Evolutionary conservation across 2,329 filamentous ascomycete genomes (phyloP), one percentile per base, ranked within the genome.

Genomic region (Arthrobotrys pseudoclavata): DNA sequence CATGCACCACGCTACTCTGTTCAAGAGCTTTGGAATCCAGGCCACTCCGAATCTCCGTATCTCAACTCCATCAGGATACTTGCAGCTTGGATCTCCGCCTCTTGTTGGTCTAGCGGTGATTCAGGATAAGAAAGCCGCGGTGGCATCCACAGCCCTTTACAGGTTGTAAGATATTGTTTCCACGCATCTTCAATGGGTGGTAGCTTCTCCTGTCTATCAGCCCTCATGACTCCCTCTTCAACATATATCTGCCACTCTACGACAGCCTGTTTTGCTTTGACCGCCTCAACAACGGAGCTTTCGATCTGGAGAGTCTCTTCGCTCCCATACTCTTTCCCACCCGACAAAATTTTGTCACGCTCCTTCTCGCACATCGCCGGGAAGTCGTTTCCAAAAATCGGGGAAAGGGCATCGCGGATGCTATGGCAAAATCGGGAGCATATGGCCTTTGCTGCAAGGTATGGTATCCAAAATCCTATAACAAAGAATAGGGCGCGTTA

Each of bases 401-500:
- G 96, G 7, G 96, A 96, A 68, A 99, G 85, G 0, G 92, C 94
- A 72, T 91, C 91, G 13, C 95, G 91, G 79, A 99, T 96, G 40
- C 88, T 86, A 83, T 91, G 90, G 85, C 95, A 98, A 83, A 98
- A 98, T 0, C 92, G 97, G 3, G 92, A 89, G 81, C 94, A 96
- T 63, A 99, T 86, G 10, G 93, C 94, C 84, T 89, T 91, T 55
- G 96, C 96, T 80, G 94, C 96, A 45, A 89, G 85, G 81, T 91
- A 98, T 1, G 95, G 95, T 88, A 98, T 93, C 96, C 96, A 99
- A 84, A 98, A 99, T 37, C 96, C 94, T 97, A 45, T n/a, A n/a
- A n/a, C 0, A 29, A n/a, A 29, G 2, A 15, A 22, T 40, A 18
- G 62, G 29, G 18, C 37, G 26, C 50, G 22, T 13, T 12, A 15